Conservation (phyloP, 2,329 filamentous ascomycete genomes). For the Aschersonia sp. region DNA sequence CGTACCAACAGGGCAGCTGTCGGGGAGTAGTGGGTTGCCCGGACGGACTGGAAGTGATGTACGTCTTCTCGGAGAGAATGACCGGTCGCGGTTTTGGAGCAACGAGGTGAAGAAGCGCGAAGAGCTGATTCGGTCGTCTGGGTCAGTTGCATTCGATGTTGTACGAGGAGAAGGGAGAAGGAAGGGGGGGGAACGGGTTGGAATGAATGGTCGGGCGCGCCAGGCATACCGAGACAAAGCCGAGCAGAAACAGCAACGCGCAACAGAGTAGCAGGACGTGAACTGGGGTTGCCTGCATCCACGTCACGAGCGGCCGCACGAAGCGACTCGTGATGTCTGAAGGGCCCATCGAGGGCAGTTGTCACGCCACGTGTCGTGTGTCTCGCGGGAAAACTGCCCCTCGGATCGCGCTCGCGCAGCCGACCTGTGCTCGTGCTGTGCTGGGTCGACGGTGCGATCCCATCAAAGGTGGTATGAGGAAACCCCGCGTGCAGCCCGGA, state of each 20-base stretch:
- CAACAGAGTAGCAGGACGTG: slow-evolving; percentile 22
- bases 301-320: slow-evolving; percentile 18
- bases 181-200: too few species aligned
- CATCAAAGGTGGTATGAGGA: too few species aligned
- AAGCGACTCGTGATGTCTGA: slow-evolving; percentile 18
- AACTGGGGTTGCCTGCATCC: slow-evolving; percentile 22
- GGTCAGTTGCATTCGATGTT: background rate
- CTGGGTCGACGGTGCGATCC: too few species aligned
- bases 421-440: too few species aligned
- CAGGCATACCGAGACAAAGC: slow-evolving; percentile 21
- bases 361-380: too few species aligned
- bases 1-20: slow-evolving; percentile 74
- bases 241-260: slow-evolving; percentile 16
- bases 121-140: slow-evolving; percentile 26
- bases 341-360: slow-evolving; percentile 5
- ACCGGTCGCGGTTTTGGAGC: slow-evolving; percentile 68
- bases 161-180: too few species aligned
- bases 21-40: slow-evolving; percentile 21
- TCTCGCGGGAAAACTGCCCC: too few species aligned
- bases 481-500: too few species aligned
- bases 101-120: slow-evolving; percentile 54
- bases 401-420: too few species aligned
- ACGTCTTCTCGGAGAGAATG: slow-evolving; percentile 68
- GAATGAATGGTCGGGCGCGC: background rate
- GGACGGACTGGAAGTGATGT: slow-evolving; percentile 57